Evolutionary conservation across 306 rosid species (phyloP).

Genomic region (Astragalus glycyphyllos): DNA sequence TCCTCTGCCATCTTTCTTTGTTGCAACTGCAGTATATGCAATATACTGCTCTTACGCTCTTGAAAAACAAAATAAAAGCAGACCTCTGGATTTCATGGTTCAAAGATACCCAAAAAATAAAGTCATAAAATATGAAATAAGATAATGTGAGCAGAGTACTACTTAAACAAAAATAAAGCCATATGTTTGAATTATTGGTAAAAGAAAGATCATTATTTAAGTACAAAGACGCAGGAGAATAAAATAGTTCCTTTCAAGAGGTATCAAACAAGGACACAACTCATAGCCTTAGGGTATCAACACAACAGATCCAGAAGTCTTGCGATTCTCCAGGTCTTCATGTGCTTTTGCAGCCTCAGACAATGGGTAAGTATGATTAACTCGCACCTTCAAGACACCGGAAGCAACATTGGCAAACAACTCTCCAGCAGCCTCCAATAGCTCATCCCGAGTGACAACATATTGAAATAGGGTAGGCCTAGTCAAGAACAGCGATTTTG

Average conservation of each 20-base stretch:
- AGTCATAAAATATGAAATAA: background rate
- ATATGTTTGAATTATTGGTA: background rate
- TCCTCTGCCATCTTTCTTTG: no score
- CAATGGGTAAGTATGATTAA: constrained; percentile 82
- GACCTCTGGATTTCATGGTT: background rate
- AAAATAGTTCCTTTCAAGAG: constrained; percentile 11
- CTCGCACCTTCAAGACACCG: constrained; percentile 70
- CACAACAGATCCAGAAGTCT: constrained; percentile 83
- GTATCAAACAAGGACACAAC: constrained; percentile 20
- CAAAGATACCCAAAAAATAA: background rate
- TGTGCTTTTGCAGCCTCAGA: constrained; percentile 84
- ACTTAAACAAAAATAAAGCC: background rate
- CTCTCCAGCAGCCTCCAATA: constrained; percentile 76
- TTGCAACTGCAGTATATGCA: no score
- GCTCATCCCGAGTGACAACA: constrained; percentile 61
- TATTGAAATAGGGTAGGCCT: constrained; percentile 78
- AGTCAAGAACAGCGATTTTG: constrained; percentile 80
- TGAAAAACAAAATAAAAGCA: background rate
- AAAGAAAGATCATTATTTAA: background rate
- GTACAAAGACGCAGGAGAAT: background rate
- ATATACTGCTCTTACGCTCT: background rate
- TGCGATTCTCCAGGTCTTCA: constrained; percentile 74
- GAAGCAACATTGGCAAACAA: constrained; percentile 65
- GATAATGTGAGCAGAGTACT: background rate
- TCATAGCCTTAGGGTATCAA: constrained; percentile 63